These are phyloP conservation scores for Uronychia setigera DNA, from an alignment of 73 alveolate species.

Conservation along the genomic window DNA sequence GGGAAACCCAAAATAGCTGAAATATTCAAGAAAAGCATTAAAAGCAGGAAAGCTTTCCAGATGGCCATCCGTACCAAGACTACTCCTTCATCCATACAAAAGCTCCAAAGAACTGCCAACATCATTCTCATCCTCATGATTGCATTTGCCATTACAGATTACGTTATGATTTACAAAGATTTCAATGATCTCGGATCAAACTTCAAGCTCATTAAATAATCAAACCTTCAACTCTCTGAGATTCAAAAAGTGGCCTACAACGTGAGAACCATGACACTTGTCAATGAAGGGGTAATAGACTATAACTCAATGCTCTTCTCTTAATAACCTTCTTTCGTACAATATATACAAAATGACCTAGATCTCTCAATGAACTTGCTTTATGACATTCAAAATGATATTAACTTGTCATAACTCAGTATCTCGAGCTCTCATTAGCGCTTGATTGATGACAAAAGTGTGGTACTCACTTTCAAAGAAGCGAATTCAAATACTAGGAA, in stretches of 20 bases:
- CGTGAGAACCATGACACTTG: constrained; percentile 32
- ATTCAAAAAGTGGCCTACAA: constrained; percentile 37
- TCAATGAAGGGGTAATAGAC: constrained; percentile 10
- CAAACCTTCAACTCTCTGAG: constrained; percentile 13
- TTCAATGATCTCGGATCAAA: constrained; percentile 19
- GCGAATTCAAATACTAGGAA: background rate
- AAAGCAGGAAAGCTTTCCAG: constrained; percentile 14
- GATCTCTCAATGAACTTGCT: background rate
- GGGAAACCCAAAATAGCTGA: background rate
- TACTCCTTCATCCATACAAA: background rate
- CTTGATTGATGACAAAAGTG: constrained; percentile 20
- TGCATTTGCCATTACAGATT: constrained; percentile 39
- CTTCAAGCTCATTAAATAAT: constrained; percentile 15
- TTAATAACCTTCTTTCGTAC: background rate
- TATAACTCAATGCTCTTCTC: constrained; percentile 2
- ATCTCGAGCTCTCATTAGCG: constrained; percentile 3
- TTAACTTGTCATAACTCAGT: background rate
- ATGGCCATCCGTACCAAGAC: background rate
- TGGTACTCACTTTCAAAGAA: constrained; percentile 15
- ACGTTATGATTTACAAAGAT: constrained; percentile 15
- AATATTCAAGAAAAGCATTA: constrained; percentile 4
- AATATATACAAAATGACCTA: background rate
- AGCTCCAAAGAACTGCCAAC: constrained; percentile 12
- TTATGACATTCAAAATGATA: background rate
- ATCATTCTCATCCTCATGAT: constrained; percentile 9